These are phyloP conservation scores for Veloboletus limbatus DNA, from an alignment of 1,284 basidiomycete species.

Conservation along the genomic window DNA sequence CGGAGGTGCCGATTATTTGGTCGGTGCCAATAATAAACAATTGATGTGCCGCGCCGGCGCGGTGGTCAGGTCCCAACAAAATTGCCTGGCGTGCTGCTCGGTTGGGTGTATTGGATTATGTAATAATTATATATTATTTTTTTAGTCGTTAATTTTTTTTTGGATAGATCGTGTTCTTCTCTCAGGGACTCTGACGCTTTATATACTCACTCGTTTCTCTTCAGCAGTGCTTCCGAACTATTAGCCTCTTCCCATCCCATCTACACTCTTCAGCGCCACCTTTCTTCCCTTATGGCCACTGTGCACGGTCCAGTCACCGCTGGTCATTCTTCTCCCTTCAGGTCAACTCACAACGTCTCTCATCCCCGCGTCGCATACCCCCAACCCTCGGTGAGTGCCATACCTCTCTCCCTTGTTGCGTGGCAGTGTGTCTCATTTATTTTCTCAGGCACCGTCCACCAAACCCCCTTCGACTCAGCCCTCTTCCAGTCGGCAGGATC, in stretches of 20 bases:
- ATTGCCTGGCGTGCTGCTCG: constrained; percentile 18
- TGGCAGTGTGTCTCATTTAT: too few species aligned
- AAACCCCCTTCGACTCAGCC: constrained; percentile 35
- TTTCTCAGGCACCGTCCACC: constrained; percentile 23
- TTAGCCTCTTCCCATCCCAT: constrained; percentile 2
- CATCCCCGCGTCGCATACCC: constrained; percentile 30
- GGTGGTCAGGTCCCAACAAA: constrained; percentile 26
- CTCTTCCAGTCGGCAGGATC: constrained; percentile 42
- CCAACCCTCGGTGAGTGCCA: constrained; percentile 26
- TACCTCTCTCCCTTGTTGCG: not conserved
- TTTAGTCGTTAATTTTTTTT: not conserved
- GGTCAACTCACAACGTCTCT: constrained; percentile 26
- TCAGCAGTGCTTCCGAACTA: constrained; percentile 18
- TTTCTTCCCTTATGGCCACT: constrained; percentile 25
- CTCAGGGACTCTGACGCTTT: constrained; percentile 28
- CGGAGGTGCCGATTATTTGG: constrained; percentile 21
- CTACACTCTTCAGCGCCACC: constrained; percentile 14
- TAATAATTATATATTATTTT: constrained; percentile 17
- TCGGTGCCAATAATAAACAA: constrained; percentile 29
- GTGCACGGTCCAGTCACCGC: constrained; percentile 31
- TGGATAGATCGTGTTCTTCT: constrained; percentile 8
- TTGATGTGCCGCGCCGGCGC: constrained; percentile 22
- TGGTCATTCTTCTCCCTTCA: constrained; percentile 29
- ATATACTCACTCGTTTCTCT: constrained; percentile 25
- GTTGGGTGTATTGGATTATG: constrained; percentile 21